Evolutionary conservation across 345 rosid genomes (phyloP).

Genomic region (Hypericum androsaemum): DNA sequence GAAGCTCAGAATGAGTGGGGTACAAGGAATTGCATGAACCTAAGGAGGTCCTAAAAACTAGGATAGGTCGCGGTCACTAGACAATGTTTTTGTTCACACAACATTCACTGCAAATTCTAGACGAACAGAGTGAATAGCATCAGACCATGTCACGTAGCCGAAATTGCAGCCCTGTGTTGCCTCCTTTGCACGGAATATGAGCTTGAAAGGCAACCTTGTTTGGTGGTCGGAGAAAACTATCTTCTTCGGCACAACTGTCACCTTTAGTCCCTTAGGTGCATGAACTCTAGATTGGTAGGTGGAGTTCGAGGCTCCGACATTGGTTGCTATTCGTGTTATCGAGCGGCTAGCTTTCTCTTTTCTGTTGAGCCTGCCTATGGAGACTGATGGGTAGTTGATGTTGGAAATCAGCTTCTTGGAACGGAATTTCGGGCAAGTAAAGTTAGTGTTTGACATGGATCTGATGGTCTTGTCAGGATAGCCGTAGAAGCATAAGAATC

Average conservation of each 20-base stretch:
- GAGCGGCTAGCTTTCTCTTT: constrained; percentile 12
- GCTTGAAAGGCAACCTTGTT: constrained; percentile 29
- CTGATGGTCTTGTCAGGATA: constrained; percentile 41
- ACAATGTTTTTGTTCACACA: constrained; percentile 13
- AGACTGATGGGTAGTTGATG: constrained; percentile 70
- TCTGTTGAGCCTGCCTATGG: constrained; percentile 38
- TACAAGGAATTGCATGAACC: too few species aligned
- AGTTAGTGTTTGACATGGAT: constrained; percentile 34
- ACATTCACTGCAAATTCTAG: constrained; percentile 47
- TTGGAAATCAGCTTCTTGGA: constrained; percentile 34
- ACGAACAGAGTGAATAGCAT: constrained; percentile 42
- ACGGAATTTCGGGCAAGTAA: constrained; percentile 36
- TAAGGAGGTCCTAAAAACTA: too few species aligned
- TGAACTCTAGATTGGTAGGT: constrained; percentile 36
- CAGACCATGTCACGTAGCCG: constrained; percentile 55
- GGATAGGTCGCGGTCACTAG: too few species aligned
- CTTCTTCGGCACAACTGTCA: constrained; percentile 41
- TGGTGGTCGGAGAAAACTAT: constrained; percentile 26
- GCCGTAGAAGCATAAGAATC: constrained; percentile 51
- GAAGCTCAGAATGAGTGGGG: constrained; percentile 82
- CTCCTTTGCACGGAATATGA: constrained; percentile 33
- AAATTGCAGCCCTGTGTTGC: constrained; percentile 47
- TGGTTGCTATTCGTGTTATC: constrained; percentile 43
- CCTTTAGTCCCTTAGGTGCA: constrained; percentile 43
- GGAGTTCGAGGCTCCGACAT: constrained; percentile 44